phyloP scores from a whole-genome alignment of 495 filamentous ascomycete species.

The Talaromyces nanjingensis region DNA sequence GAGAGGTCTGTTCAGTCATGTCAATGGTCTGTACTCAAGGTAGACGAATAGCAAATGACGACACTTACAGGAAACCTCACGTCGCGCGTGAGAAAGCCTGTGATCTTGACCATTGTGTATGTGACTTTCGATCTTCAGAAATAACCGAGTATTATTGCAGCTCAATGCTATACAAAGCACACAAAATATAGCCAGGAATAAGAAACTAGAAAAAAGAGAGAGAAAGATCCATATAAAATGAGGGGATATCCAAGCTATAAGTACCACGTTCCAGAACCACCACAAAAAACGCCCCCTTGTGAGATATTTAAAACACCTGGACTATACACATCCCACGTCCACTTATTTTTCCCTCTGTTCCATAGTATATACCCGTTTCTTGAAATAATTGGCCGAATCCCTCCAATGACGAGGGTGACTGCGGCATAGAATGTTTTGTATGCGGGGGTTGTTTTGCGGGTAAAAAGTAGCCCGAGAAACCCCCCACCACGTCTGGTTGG shows the following conservation, averaged over 20 bases:
- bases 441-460: conserved; percentile 5
- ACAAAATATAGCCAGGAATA: background rate
- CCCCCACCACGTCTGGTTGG: background rate
- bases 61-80: conserved; percentile 74
- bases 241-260: conserved; percentile 22
- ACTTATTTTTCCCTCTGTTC: background rate
- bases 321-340: background rate
- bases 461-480: background rate
- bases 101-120: conserved; percentile 65
- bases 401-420: conserved; percentile 3
- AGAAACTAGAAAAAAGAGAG: background rate
- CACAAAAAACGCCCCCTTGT: background rate
- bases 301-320: background rate
- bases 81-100: conserved; percentile 70
- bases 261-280: conserved; percentile 9
- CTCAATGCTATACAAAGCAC: background rate
- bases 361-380: background rate
- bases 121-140: background rate
- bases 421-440: conserved; percentile 1
- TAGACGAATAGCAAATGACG: background rate
- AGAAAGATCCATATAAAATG: conserved; percentile 6
- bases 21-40: background rate
- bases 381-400: background rate
- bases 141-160: background rate
- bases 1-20: conserved; percentile 55